Evolutionary conservation across 2,329 filamentous ascomycete species (phyloP).

Genomic region (Colletotrichum godetiae): DNA sequence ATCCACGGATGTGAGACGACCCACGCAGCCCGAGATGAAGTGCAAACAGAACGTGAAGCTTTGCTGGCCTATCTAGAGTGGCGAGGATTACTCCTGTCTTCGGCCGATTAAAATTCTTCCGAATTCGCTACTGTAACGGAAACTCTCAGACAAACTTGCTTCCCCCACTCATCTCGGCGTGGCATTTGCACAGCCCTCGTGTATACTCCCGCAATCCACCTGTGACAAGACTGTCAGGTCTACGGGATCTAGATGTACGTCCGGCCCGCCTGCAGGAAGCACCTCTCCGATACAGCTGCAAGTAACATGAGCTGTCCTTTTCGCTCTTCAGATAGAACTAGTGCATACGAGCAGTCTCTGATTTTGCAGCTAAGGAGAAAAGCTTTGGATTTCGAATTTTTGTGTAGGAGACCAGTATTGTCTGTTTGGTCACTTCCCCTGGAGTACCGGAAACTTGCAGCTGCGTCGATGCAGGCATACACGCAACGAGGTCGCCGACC

Average conservation of each 20-base stretch:
- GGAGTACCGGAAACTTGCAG: constrained; percentile 22
- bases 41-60: neutral
- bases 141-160: neutral
- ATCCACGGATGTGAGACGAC: constrained; percentile 19
- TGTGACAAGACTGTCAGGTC: neutral
- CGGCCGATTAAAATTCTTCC: neutral
- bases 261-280: neutral
- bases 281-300: neutral
- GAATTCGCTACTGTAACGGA: too few relatives aligned
- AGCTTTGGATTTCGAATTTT: neutral
- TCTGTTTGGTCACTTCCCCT: neutral
- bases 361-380: neutral
- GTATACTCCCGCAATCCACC: neutral
- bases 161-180: neutral
- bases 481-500: neutral
- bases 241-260: constrained; percentile 3
- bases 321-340: neutral
- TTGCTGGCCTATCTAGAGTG: neutral
- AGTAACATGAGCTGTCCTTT: neutral
- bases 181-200: too few relatives aligned
- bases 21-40: neutral
- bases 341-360: neutral
- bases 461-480: constrained; percentile 24
- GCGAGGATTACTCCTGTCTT: neutral
- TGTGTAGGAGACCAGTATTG: neutral